Base-by-base conservation (phyloP, 2,329 filamentous ascomycete genomes). In the Ophiostoma sp. region DNA sequence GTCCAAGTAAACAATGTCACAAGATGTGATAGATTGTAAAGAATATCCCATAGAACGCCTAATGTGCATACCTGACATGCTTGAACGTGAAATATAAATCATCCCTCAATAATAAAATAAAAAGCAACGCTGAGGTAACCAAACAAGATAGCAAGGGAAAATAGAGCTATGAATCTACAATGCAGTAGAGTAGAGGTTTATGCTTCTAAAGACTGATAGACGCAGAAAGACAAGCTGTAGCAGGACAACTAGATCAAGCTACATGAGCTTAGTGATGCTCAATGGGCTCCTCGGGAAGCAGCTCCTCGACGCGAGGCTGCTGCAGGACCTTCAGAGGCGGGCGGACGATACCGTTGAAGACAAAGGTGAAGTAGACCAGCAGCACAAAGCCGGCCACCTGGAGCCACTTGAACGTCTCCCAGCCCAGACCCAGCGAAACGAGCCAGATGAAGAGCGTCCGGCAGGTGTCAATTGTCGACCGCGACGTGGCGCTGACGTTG, bases 361-460 rank as follows among this genome's bases (percentile, higher is more conserved):
- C 82, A 82, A 97, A 98, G 1, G 95, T 99, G 77, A 96, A 97
- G 80, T 98, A 99, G 17, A 99, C 96, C 48, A 99, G 87, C 76
- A 98, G 84, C 1, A 85, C 92, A 78, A 99, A 99, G 1, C 96
- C 96, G 2, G 89, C 81, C 17, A 99, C 93, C 83, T 99, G 96
- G 7, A 99, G 88, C 92, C 93, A 97, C 84, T 98, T 98, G 88
- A 99, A 98, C 0, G 90, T 91, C 84, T 99, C 96, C 96, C 96
- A 99, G 75, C 95, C 95, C 1, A 99, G 88, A 3, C 92, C 93
- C 4, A 99, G 88, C 22, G 94, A 97, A 17, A 97, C 93, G 36
- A 99, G 88, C 96, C 96, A 99, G 83, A 99, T 98, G 84, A 99
- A 98, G 0, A 99, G 88, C 0, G 96, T 99, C 55, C 95, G 91